Conservation (phyloP, 139 green algal species). For the Picochlorum sp. region DNA sequence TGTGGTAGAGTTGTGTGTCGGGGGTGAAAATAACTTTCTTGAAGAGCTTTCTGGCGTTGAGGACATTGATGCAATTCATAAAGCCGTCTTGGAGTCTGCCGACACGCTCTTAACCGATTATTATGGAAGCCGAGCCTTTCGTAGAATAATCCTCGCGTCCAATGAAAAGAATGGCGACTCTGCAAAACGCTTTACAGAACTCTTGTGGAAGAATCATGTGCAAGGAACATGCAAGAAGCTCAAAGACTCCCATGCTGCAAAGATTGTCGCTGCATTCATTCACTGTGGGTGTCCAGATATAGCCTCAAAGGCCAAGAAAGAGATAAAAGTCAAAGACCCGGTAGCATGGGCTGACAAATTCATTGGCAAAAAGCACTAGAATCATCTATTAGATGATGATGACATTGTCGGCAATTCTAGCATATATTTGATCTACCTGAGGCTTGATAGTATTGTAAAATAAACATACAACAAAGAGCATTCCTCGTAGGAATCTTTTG, state of each 20-base stretch:
- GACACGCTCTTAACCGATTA: constrained; percentile 37
- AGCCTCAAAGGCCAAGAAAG: constrained; percentile 17
- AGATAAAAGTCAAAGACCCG: constrained; percentile 31
- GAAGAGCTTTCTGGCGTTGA: constrained; percentile 17
- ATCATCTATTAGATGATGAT: background rate
- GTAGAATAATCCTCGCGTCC: constrained; percentile 39
- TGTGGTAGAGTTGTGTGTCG: constrained; percentile 53
- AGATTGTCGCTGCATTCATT: constrained; percentile 57
- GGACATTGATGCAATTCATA: constrained; percentile 41
- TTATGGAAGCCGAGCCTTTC: constrained; percentile 45
- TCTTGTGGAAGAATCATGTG: constrained; percentile 36
- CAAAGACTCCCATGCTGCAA: constrained; percentile 53
- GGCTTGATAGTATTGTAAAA: too few species aligned
- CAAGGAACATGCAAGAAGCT: constrained; percentile 37
- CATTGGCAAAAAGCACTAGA: background rate
- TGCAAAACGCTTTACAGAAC: constrained; percentile 14
- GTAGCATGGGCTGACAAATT: constrained; percentile 24
- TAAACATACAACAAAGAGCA: too few species aligned
- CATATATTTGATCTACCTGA: too few species aligned
- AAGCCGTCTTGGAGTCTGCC: constrained; percentile 37
- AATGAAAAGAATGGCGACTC: constrained; percentile 12
- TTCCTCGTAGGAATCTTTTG: too few species aligned
- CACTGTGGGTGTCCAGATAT: constrained; percentile 30
- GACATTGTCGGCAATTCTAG: background rate
- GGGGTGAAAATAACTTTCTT: constrained; percentile 47